A percentile compares a stretch with the other conserved stretches of the same genome.
Evolutionary conservation across 2,329 filamentous ascomycete genomes (phyloP).

Genomic region (Stemphylium vesicarium): DNA sequence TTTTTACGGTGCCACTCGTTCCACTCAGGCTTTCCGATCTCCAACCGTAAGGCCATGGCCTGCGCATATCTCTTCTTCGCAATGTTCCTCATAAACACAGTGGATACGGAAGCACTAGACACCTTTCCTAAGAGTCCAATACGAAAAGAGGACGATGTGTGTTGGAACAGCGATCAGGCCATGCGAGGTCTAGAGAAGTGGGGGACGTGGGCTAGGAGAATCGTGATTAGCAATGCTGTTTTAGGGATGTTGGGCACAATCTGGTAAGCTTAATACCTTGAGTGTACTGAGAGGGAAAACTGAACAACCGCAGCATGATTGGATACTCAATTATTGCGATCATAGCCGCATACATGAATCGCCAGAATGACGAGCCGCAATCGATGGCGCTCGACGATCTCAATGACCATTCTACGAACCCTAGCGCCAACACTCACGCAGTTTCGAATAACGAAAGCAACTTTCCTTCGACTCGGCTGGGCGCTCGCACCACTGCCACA

Average conservation of each 20-base stretch:
- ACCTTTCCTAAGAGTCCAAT: background rate
- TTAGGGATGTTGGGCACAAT: background rate
- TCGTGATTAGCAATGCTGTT: background rate
- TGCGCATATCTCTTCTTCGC: too few species aligned
- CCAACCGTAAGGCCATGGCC: too few species aligned
- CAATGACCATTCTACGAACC: background rate
- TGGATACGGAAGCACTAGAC: slow-evolving; percentile 20
- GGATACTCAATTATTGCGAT: background rate
- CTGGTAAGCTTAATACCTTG: background rate
- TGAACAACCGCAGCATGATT: background rate
- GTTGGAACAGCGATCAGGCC: background rate
- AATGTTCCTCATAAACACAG: too few species aligned
- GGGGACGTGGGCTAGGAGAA: background rate
- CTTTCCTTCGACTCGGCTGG: too few species aligned
- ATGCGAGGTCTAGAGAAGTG: background rate
- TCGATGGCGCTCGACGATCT: background rate
- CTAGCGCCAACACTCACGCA: background rate
- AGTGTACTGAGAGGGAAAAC: too few species aligned
- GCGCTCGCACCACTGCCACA: too few species aligned
- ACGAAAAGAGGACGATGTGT: background rate
- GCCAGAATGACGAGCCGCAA: background rate
- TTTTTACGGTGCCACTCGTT: too few species aligned
- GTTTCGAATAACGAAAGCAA: too few species aligned
- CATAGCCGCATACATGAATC: background rate
- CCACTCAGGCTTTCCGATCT: too few species aligned